These are phyloP conservation scores for Phytophthora tubulina DNA, from an alignment of 352 stramenopile genomes.

Conservation along the genomic window DNA sequence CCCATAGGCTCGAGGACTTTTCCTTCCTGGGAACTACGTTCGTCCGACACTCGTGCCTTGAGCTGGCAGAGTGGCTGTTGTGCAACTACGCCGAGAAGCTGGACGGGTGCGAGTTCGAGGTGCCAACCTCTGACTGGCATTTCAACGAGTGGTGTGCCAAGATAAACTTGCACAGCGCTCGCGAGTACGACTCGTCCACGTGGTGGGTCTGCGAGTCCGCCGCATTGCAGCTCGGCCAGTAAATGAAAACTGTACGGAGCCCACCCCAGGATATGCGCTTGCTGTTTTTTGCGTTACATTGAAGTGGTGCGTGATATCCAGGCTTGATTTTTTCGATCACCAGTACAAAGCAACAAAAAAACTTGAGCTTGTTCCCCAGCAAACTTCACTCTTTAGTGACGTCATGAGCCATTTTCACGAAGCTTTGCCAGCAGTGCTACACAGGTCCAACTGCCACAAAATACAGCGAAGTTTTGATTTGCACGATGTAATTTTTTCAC, in stretches of 20 bases:
- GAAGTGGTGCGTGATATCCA: background rate
- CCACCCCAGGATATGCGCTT: conserved; percentile 20
- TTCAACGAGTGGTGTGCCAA: conserved; percentile 33
- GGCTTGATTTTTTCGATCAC: background rate
- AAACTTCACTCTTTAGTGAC: background rate
- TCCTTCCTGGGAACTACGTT: conserved; percentile 34
- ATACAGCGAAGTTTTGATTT: background rate
- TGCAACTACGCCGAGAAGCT: conserved; percentile 20
- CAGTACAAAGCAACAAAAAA: conserved; percentile 1
- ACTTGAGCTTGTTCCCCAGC: background rate
- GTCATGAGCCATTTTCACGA: background rate
- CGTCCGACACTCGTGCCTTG: conserved; percentile 27
- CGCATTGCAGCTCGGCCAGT: conserved; percentile 9
- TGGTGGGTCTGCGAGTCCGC: conserved; percentile 32
- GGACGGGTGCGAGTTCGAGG: conserved; percentile 27
- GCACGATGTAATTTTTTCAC: conserved; percentile 2
- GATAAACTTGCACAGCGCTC: conserved; percentile 25
- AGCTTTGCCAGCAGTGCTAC: background rate
- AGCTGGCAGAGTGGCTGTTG: conserved; percentile 27
- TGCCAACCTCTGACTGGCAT: conserved; percentile 30
- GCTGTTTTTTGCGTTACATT: conserved; percentile 10
- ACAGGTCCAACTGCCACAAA: background rate
- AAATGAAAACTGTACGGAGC: conserved; percentile 5
- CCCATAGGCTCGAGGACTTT: conserved; percentile 19
- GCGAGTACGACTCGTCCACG: conserved; percentile 22